Conservation (phyloP, 495 filamentous ascomycete genomes). For the Cercophora newfieldiana region DNA sequence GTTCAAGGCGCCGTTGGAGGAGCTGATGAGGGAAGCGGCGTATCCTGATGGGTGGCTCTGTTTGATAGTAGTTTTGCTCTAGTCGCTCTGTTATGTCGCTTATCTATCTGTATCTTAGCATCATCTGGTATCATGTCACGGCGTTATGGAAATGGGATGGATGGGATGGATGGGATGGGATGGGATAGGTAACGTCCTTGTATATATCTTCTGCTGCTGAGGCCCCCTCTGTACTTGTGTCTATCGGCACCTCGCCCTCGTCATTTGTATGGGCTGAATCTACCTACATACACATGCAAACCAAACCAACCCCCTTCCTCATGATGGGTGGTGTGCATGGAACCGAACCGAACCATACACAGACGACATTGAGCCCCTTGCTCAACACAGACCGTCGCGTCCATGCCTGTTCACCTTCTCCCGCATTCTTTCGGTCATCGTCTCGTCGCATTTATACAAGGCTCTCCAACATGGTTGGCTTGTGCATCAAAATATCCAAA, state of each 20-base stretch:
- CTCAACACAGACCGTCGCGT: background rate
- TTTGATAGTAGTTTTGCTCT: slow-evolving; percentile 78
- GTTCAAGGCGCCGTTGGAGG: slow-evolving; percentile 78
- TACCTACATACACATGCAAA: background rate
- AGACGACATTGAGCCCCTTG: background rate
- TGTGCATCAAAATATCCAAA: background rate
- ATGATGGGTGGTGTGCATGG: background rate
- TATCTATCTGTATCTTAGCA: background rate
- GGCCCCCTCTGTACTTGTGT: background rate
- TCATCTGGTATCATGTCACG: background rate
- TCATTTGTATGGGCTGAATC: background rate
- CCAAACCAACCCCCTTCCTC: background rate
- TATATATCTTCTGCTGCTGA: background rate
- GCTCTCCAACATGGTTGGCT: background rate
- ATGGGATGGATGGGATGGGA: background rate
- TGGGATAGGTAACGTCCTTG: background rate
- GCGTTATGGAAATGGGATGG: background rate
- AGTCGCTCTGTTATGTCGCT: slow-evolving; percentile 19
- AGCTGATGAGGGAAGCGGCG: slow-evolving; percentile 74
- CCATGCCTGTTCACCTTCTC: background rate
- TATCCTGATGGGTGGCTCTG: slow-evolving; percentile 94
- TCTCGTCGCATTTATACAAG: background rate
- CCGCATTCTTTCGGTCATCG: background rate
- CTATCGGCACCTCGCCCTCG: background rate
- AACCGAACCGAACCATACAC: background rate